Conservation (phyloP, 768 basidiomycete genomes). For the Termitomyces sp. region DNA sequence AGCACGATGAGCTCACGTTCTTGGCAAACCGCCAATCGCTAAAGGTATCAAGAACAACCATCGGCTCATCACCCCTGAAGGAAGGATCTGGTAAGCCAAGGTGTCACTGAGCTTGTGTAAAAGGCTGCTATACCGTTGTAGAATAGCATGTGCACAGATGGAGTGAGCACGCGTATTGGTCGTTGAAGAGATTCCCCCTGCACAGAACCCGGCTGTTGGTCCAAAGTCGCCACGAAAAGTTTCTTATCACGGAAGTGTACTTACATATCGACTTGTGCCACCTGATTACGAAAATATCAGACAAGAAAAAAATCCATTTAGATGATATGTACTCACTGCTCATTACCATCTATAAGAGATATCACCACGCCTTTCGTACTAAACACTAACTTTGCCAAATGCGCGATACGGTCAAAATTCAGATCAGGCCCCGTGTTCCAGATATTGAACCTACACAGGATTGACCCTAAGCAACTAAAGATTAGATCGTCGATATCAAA, state of each 20-base stretch:
- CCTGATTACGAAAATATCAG: constrained; percentile 26
- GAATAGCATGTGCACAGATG: constrained; percentile 80
- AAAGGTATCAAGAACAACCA: constrained; percentile 73
- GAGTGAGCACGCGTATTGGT: constrained; percentile 52
- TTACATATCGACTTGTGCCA: constrained; percentile 90
- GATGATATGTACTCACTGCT: constrained; percentile 50
- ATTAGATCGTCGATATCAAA: not conserved
- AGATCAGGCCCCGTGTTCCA: constrained; percentile 81
- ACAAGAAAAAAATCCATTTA: not conserved
- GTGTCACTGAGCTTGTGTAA: not conserved
- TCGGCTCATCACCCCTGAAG: constrained; percentile 75
- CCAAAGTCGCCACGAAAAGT: not conserved
- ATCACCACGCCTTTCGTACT: constrained; percentile 82
- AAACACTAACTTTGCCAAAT: constrained; percentile 91
- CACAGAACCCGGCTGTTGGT: not conserved
- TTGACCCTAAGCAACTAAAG: not conserved
- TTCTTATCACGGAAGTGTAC: constrained; percentile 13
- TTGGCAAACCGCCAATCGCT: constrained; percentile 86
- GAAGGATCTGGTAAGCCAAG: not conserved
- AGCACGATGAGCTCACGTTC: constrained; percentile 47
- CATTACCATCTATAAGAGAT: constrained; percentile 75
- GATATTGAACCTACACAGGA: constrained; percentile 80
- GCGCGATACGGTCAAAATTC: constrained; percentile 92
- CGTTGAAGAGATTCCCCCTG: constrained; percentile 38
- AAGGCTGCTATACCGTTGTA: constrained; percentile 53